Base-by-base conservation (phyloP, 805 yeast species). In the Ogataea salicorniae region DNA sequence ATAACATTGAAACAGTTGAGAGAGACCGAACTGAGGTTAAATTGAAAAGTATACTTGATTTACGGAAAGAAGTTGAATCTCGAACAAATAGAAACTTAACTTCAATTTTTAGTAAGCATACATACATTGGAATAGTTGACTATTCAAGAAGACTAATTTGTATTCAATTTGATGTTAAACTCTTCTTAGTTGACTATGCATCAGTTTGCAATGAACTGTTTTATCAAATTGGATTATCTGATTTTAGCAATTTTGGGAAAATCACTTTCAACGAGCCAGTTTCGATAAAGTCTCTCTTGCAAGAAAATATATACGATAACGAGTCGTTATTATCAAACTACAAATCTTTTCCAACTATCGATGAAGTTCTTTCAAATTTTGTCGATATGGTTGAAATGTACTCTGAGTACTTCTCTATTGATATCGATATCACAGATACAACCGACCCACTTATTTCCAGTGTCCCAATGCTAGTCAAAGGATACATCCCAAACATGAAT, bases 61-160 rank as follows among this genome's bases (percentile, higher is more conserved):
- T 94, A 5, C 66, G 84, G 20, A 61, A 69, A 20, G 76, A 74
- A 13, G 75, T 84, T 1, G 79, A 80, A 39, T 54, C 56, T 0
- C 51, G 63, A 0, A 67, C 77, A 0, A 75, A 83, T 59, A 61
- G 68, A n/a, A 74, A 75, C 5, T 65, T 92, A 22, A 83, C 95
- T 0, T 75, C 79, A 39, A 65, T 88, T 2, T 81, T 92, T 63
- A 75, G 84, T 8, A 79, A 85, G 46, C 77, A 84, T 43, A 79
- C 84, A 0, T 87, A 76, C 59, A 84, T 94, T 8, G 99, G 99
- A 0, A 67, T 92, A 3, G 91, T 87, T 2, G 98, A 92, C 61
- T 76, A 76, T 11, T 60, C 66, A 13, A 76, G 80, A 51, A 69
- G 97, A 39, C 69, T 92, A 18, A 83, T 86, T 14, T 85, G 96